Evolutionary conservation across 2,329 filamentous ascomycete species (phyloP).

Genomic region (Bipolaris victoriae): DNA sequence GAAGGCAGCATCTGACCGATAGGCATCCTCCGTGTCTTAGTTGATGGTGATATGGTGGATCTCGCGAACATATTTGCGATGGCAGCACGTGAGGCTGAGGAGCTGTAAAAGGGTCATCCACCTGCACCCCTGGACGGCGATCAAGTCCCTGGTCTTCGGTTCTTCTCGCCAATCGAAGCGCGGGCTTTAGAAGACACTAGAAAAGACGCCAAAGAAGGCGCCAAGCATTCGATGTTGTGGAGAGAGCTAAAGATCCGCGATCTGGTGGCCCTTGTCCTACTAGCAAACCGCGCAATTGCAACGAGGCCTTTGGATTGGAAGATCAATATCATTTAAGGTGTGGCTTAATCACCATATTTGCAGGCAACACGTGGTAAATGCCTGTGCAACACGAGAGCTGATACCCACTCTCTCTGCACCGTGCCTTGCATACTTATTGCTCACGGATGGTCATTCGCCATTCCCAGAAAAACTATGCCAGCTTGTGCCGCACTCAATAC

Average conservation of each 20-base stretch:
- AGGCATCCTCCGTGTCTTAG: background rate
- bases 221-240: slow-evolving; percentile 20
- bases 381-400: slow-evolving; percentile 5
- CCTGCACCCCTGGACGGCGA: slow-evolving; percentile 17
- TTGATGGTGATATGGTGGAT: background rate
- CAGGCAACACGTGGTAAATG: background rate
- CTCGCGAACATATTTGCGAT: background rate
- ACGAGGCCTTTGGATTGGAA: background rate
- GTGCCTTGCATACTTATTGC: background rate
- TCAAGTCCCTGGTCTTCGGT: slow-evolving; percentile 19
- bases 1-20: background rate
- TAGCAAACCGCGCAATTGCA: background rate
- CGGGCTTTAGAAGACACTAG: slow-evolving; percentile 5
- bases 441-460: background rate
- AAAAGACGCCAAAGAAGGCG: slow-evolving; percentile 7
- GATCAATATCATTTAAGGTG: background rate
- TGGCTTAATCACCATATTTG: background rate
- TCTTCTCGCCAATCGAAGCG: slow-evolving; percentile 34
- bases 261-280: background rate
- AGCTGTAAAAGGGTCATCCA: slow-evolving; percentile 8
- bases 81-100: slow-evolving; percentile 4
- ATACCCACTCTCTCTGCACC: background rate
- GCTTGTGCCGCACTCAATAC: background rate
- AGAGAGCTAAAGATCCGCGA: slow-evolving; percentile 22
- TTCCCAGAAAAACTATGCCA: background rate